phyloP scores from a whole-genome alignment of 108 stramenopile genomes.

The Parietichytrium sp. region DNA sequence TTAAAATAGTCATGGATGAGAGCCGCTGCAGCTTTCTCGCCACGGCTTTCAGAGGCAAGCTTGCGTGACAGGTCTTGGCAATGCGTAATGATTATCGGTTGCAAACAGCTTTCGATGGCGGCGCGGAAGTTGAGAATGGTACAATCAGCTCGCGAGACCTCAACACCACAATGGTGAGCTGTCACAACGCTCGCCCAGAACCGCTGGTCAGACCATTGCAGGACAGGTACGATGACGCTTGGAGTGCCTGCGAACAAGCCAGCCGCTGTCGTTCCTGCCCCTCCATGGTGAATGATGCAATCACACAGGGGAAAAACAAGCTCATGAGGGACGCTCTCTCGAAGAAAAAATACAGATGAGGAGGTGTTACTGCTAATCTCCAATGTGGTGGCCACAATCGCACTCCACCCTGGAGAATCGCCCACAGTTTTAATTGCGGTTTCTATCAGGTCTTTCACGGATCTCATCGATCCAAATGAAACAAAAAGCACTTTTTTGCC shows the following conservation, averaged over 20 bases:
- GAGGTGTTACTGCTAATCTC: neutral
- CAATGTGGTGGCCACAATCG: neutral
- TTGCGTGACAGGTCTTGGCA: no score
- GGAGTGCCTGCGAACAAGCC: slow-evolving; percentile 70
- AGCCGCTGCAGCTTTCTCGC: no score
- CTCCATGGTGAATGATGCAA: slow-evolving; percentile 79
- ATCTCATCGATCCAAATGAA: slow-evolving; percentile 30
- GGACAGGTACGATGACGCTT: slow-evolving; percentile 72
- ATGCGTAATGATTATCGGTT: no score
- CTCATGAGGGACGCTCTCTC: slow-evolving; percentile 60
- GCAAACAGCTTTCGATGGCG: no score
- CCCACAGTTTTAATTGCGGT: neutral
- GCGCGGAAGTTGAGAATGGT: no score
- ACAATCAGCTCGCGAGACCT: slow-evolving; percentile 24
- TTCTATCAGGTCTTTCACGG: neutral
- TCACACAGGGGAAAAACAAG: slow-evolving; percentile 69
- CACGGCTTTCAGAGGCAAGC: no score
- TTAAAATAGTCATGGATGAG: no score
- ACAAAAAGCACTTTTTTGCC: neutral
- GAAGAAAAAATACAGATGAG: neutral
- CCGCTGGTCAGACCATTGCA: slow-evolving; percentile 43
- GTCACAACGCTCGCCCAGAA: slow-evolving; percentile 4
- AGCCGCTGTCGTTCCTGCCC: slow-evolving; percentile 77
- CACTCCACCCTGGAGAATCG: neutral
- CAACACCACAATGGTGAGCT: neutral